A percentile compares a stretch with the other conserved stretches of the same genome.
Conservation (phyloP, 2,329 filamentous ascomycete genomes). For the Eutypa lata region DNA sequence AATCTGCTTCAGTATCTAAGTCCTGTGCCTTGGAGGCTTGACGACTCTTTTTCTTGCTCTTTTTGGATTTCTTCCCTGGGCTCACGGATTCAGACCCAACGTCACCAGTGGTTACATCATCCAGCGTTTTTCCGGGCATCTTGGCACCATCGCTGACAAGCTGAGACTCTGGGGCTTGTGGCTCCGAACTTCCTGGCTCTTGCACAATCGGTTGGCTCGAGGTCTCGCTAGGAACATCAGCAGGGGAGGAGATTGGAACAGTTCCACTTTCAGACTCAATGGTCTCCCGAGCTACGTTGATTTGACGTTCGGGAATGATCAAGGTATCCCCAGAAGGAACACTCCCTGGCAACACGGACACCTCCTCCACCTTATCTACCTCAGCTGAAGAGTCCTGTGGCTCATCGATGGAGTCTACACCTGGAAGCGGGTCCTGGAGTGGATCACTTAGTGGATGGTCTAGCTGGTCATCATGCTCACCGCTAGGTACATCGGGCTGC, state of each 20-base stretch:
- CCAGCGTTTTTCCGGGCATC: constrained; percentile 2
- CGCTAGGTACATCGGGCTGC: constrained; percentile 17
- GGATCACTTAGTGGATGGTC: constrained; percentile 14
- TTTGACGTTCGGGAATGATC: not conserved
- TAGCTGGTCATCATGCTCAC: constrained; percentile 19
- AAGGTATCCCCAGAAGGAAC: constrained; percentile 11
- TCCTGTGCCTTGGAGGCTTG: not conserved
- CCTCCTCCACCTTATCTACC: constrained; percentile 12
- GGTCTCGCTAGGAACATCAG: not conserved
- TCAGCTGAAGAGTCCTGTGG: constrained; percentile 14
- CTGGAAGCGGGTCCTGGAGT: constrained; percentile 12
- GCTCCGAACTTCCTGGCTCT: not conserved
- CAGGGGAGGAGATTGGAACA: not conserved
- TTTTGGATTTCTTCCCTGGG: constrained; percentile 18
- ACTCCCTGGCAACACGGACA: constrained; percentile 3
- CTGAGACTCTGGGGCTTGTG: not conserved
- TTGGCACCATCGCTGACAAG: not conserved
- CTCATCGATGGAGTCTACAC: constrained; percentile 9
- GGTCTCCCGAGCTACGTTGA: not conserved
- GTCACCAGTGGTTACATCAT: constrained; percentile 10
- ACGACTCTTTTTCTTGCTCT: constrained; percentile 8
- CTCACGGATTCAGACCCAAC: constrained; percentile 9
- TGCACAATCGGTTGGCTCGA: not conserved
- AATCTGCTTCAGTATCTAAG: not conserved
- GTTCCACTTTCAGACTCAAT: not conserved